These are phyloP conservation scores for Metarhizium rileyi DNA, from an alignment of 2,329 filamentous ascomycete species.

Conservation along the genomic window DNA sequence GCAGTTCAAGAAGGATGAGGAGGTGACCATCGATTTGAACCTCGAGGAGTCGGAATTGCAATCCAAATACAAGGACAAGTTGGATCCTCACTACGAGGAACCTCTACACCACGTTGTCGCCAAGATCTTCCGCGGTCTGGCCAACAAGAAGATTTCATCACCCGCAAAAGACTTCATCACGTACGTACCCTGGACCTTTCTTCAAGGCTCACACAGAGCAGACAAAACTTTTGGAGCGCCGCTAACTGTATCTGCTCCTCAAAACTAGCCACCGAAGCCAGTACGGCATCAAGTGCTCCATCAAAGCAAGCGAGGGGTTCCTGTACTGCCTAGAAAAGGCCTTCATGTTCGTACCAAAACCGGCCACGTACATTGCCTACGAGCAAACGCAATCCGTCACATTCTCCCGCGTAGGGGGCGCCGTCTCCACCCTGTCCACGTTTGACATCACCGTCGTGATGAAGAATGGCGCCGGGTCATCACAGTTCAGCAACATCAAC, in stretches of 20 bases:
- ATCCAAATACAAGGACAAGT: constrained; percentile 77
- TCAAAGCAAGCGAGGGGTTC: constrained; percentile 97
- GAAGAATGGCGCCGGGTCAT: constrained; percentile 78
- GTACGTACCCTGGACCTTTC: constrained; percentile 26
- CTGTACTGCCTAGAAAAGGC: constrained; percentile 96
- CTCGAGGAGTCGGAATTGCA: constrained; percentile 84
- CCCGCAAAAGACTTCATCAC: constrained; percentile 91
- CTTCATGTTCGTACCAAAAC: constrained; percentile 98
- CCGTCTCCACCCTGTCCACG: constrained; percentile 85
- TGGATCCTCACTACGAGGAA: constrained; percentile 84
- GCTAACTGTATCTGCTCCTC: neutral
- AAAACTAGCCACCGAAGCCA: constrained; percentile 68
- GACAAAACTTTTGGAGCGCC: neutral
- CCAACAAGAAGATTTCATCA: constrained; percentile 88
- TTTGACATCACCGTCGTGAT: constrained; percentile 94
- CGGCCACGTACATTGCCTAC: constrained; percentile 92
- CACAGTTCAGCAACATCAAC: constrained; percentile 99
- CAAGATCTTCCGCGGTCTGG: constrained; percentile 88
- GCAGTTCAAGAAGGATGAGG: constrained; percentile 94
- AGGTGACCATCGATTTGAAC: constrained; percentile 92
- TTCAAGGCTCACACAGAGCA: neutral
- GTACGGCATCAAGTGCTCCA: constrained; percentile 97
- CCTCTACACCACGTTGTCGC: constrained; percentile 89
- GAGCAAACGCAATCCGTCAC: constrained; percentile 87
- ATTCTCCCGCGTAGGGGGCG: constrained; percentile 90